Percentiles rank a stretch among this genome's conserved stretches.
Evolutionary conservation across 208 protist genomes (phyloP).

Genomic region (Sergeia podlipaevii): DNA sequence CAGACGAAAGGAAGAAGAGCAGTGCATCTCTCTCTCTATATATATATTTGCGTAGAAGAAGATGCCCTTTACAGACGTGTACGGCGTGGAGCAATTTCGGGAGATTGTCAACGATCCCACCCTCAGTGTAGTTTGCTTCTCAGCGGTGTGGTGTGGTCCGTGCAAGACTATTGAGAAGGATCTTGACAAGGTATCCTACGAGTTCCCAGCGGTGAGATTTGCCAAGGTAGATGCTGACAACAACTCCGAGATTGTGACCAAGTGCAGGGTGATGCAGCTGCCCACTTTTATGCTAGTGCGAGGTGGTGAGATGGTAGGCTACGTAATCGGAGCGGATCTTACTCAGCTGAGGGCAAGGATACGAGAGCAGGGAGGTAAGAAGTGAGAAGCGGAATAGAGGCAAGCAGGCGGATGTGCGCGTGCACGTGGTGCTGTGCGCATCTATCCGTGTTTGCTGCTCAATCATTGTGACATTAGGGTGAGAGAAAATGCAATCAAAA

Average conservation of each 20-base stretch:
- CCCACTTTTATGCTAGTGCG: conserved; percentile 77
- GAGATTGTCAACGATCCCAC: conserved; percentile 48
- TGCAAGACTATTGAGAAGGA: conserved; percentile 75
- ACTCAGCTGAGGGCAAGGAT: conserved; percentile 58
- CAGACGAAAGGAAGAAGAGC: too few species aligned
- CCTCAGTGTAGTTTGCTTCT: conserved; percentile 73
- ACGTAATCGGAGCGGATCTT: conserved; percentile 81
- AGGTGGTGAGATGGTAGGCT: conserved; percentile 43
- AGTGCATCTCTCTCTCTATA: too few species aligned
- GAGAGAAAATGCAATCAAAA: too few species aligned
- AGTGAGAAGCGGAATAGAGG: background rate
- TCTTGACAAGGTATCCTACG: conserved; percentile 73
- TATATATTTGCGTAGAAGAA: background rate
- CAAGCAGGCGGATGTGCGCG: background rate
- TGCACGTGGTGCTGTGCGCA: too few species aligned
- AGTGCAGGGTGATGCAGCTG: conserved; percentile 72
- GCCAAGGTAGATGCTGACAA: conserved; percentile 76
- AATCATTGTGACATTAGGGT: background rate
- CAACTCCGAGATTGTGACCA: conserved; percentile 74
- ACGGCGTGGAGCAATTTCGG: conserved; percentile 69
- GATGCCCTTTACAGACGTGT: conserved; percentile 75
- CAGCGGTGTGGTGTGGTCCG: conserved; percentile 76
- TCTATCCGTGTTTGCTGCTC: too few species aligned
- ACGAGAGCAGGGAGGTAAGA: conserved; percentile 17
- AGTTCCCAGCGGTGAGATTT: conserved; percentile 67